Conservation (phyloP, 1,139 yeast genomes). For the Candida neerlandica region DNA sequence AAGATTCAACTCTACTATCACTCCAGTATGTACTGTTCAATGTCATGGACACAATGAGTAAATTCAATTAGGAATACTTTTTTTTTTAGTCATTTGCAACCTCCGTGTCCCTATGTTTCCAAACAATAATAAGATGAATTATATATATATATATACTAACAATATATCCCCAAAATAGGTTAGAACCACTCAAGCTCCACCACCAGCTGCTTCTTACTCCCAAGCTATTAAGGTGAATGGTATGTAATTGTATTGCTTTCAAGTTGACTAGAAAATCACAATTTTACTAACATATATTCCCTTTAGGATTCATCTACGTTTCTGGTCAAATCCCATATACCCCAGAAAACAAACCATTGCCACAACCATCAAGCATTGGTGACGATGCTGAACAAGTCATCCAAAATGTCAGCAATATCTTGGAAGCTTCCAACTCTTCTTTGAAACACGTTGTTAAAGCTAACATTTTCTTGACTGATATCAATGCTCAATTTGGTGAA, state of each 20-base stretch:
- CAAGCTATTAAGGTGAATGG: constrained; percentile 90
- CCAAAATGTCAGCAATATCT: constrained; percentile 71
- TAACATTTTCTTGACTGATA: constrained; percentile 86
- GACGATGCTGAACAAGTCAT: constrained; percentile 87
- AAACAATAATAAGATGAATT: no score
- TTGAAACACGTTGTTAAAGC: constrained; percentile 83
- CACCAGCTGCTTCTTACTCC: constrained; percentile 94
- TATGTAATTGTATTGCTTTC: constrained; percentile 28
- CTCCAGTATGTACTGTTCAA: constrained; percentile 45
- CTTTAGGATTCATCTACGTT: constrained; percentile 72
- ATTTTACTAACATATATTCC: constrained; percentile 5
- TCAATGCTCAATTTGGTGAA: constrained; percentile 69
- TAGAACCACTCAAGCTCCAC: constrained; percentile 79
- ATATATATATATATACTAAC: constrained; percentile 39
- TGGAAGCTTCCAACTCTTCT: constrained; percentile 81
- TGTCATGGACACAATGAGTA: background rate
- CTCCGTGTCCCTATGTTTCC: background rate
- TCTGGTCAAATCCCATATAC: constrained; percentile 96
- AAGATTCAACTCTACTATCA: constrained; percentile 37
- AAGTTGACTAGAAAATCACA: background rate
- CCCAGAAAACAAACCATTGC: constrained; percentile 77
- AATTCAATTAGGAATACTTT: background rate
- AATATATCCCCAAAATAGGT: constrained; percentile 33
- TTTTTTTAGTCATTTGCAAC: background rate
- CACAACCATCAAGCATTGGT: constrained; percentile 64